Evolutionary conservation across 306 rosid genomes (phyloP), one percentile per base, ranked within the genome.

Genomic region (Biancaea sappan): DNA sequence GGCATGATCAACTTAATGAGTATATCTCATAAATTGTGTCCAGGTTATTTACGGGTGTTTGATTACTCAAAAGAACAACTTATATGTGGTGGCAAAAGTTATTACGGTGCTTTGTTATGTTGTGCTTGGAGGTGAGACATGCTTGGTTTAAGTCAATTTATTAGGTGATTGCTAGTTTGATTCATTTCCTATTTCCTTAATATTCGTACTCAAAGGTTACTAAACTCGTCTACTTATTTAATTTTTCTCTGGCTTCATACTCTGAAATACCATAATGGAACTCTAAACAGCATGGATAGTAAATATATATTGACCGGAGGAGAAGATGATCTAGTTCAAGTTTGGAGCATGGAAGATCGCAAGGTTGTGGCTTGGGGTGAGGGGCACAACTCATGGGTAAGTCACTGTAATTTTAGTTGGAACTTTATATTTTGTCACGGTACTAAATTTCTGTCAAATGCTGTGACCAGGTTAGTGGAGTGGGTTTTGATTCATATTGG

Each of bases 311-410:
- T 95, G 86, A 84, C 99, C 11, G 99, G 99, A 62, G 99, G 99
- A 44, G 99, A 95, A 90, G 99, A 95, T 60, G 99, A 95, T 90
- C 80, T 95, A 56, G 98, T 95, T 81, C 97, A 93, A 78, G 93
- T 95, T 78, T 95, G 99, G 99, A 90, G 99, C 87, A 87, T 92
- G 93, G 97, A 92, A 84, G 98, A 92, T 83, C 90, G 99, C 57
- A 95, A 92, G 81, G 90, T 95, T 80, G 96, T 95, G 60, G 99
- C 99, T 34, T 92, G 99, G 99, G 96, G 99, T 37, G 99, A 95
- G 86, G 99, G 99, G 40, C 99, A 95, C 81, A 92, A 78, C 67
- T 92, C 99, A 61, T 95, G 99, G 99, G 99, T 95, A 84, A 78
- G 89, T 83, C 80, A 69, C 40, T 47, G 24, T 65, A 56, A 54